These are phyloP conservation scores for Linderina pennispora DNA, from an alignment of 192 early-diverging fungal genomes.

Conservation along the genomic window DNA sequence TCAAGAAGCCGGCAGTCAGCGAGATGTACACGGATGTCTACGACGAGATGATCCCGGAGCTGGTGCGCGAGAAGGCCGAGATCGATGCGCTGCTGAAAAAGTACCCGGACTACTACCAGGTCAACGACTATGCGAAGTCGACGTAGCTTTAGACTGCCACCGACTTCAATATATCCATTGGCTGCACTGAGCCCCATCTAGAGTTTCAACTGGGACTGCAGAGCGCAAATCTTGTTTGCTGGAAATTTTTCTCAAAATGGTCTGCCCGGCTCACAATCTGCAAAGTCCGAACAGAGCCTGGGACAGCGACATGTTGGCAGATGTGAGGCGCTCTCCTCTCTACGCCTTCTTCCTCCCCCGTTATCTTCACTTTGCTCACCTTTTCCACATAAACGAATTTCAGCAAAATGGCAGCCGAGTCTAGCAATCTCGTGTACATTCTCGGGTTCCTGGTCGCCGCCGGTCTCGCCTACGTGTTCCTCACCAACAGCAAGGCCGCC, in stretches of 20 bases:
- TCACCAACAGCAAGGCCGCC: slow-evolving; percentile 4
- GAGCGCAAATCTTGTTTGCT: too few species aligned
- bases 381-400: not conserved
- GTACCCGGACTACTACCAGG: slow-evolving; percentile 79
- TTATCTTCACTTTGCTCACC: not conserved
- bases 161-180: too few species aligned
- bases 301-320: too few species aligned
- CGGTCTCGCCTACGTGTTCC: slow-evolving; percentile 27
- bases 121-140: slow-evolving; percentile 43
- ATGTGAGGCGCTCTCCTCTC: too few species aligned
- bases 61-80: slow-evolving; percentile 76
- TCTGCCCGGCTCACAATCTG: too few species aligned
- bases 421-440: slow-evolving; percentile 14
- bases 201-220: too few species aligned
- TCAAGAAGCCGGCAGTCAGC: slow-evolving; percentile 78
- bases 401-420: slow-evolving; percentile 8
- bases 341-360: not conserved
- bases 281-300: too few species aligned
- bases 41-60: slow-evolving; percentile 70
- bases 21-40: slow-evolving; percentile 94
- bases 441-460: slow-evolving; percentile 32
- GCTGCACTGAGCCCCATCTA: too few species aligned
- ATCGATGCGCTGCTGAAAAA: slow-evolving; percentile 69
- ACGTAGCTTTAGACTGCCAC: too few species aligned
- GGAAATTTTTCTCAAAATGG: too few species aligned